A percentile compares a stretch with the other conserved stretches of the same genome.
phyloP scores from a whole-genome alignment of 2,329 filamentous ascomycete species.

The Hypoxylon sp. region DNA sequence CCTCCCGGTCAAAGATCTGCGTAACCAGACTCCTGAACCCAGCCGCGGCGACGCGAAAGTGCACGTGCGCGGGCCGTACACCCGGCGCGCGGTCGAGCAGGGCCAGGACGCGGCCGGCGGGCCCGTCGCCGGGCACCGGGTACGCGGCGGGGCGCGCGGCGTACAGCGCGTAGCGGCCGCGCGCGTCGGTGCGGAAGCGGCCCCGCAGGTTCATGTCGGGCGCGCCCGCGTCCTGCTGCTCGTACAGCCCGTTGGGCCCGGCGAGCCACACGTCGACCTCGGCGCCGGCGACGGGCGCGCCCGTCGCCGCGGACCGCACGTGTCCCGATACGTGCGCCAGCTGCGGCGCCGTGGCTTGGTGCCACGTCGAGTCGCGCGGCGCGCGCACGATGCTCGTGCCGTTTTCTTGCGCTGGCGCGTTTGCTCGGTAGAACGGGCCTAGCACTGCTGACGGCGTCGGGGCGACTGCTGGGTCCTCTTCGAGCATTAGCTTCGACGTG shows the following conservation, averaged over 20 bases:
- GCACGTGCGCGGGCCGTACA: slow-evolving; percentile 67
- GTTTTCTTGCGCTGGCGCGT: slow-evolving; percentile 74
- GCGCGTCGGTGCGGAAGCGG: slow-evolving; percentile 70
- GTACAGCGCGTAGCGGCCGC: slow-evolving; percentile 70
- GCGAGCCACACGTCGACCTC: slow-evolving; percentile 83
- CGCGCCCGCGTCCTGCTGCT: slow-evolving; percentile 77
- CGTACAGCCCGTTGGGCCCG: slow-evolving; percentile 73
- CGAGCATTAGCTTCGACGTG: slow-evolving; percentile 63
- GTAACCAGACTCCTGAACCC: slow-evolving; percentile 64
- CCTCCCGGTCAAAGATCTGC: slow-evolving; percentile 76
- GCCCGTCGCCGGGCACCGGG: slow-evolving; percentile 59
- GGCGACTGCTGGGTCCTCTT: slow-evolving; percentile 71
- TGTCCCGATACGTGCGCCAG: slow-evolving; percentile 65
- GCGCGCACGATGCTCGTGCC: slow-evolving; percentile 70
- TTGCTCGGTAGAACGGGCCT: slow-evolving; percentile 82
- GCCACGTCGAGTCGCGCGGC: slow-evolving; percentile 52
- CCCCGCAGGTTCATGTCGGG: slow-evolving; percentile 78
- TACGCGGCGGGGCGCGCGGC: slow-evolving; percentile 67
- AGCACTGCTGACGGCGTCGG: slow-evolving; percentile 81
- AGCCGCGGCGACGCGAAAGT: slow-evolving; percentile 58
- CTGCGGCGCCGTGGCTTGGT: slow-evolving; percentile 39
- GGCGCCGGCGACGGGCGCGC: slow-evolving; percentile 69
- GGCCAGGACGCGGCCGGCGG: slow-evolving; percentile 59
- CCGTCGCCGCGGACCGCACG: slow-evolving; percentile 65
- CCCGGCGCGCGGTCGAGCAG: slow-evolving; percentile 65